These are phyloP conservation scores for Exophiala sp. DNA, from an alignment of 2,329 filamentous ascomycete genomes.

Conservation along the genomic window DNA sequence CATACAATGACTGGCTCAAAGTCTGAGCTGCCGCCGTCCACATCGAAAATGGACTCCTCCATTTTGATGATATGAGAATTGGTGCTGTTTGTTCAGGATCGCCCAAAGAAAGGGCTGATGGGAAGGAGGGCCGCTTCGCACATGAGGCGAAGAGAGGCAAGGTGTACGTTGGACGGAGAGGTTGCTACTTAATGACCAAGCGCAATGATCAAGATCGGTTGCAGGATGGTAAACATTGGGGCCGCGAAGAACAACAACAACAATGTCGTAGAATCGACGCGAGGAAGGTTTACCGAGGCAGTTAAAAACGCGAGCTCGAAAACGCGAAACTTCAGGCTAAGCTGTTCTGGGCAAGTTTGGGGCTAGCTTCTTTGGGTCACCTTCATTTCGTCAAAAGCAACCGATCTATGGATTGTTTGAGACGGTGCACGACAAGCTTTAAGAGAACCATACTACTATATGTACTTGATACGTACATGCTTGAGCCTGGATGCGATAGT, in stretches of 20 bases:
- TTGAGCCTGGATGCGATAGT: too few relatives aligned
- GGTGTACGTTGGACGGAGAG: too few relatives aligned
- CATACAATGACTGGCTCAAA: slow-evolving; percentile 57
- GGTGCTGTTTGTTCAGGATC: neutral
- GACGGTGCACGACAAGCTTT: neutral
- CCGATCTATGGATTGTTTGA: neutral
- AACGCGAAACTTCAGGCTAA: neutral
- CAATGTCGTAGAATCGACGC: too few relatives aligned
- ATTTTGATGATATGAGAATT: slow-evolving; percentile 32
- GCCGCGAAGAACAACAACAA: too few relatives aligned
- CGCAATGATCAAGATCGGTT: too few relatives aligned
- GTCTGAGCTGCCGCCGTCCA: slow-evolving; percentile 55
- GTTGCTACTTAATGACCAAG: too few relatives aligned
- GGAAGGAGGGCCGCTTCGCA: neutral
- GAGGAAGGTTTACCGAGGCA: too few relatives aligned
- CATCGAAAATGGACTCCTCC: slow-evolving; percentile 59
- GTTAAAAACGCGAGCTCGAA: too few relatives aligned
- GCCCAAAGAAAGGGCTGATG: neutral
- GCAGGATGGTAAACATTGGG: too few relatives aligned
- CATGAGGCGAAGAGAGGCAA: neutral
- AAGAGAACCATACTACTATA: too few relatives aligned
- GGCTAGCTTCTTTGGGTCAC: neutral
- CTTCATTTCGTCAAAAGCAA: neutral
- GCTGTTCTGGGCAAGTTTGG: neutral
- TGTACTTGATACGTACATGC: too few relatives aligned